Evolutionary conservation across 2,329 filamentous ascomycete species (phyloP).

Genomic region (Apiospora pterosperma): DNA sequence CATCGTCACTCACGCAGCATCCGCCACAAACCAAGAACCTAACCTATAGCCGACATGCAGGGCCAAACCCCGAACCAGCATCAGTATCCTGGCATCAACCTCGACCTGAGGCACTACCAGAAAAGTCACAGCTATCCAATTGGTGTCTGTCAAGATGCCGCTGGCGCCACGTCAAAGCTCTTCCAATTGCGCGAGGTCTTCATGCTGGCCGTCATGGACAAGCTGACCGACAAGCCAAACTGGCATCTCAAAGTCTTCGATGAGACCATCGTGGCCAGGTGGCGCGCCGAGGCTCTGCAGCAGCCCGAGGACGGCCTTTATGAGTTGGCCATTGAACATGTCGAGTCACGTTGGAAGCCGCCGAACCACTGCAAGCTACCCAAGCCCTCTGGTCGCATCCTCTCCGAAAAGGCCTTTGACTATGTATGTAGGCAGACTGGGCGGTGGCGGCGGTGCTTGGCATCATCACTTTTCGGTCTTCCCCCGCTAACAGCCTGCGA

Average conservation of each 20-base stretch:
- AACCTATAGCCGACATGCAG: too few relatives aligned
- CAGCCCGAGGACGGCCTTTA: slow-evolving; percentile 17
- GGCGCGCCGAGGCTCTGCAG: slow-evolving; percentile 27
- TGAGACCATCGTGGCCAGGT: slow-evolving; percentile 28
- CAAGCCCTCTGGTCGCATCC: slow-evolving; percentile 10
- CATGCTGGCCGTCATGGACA: slow-evolving; percentile 27
- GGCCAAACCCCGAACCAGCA: neutral
- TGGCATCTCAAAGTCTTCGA: slow-evolving; percentile 34
- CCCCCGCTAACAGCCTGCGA: slow-evolving; percentile 8
- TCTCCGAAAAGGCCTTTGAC: slow-evolving; percentile 18
- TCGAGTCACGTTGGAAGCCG: neutral
- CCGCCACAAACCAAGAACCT: too few relatives aligned
- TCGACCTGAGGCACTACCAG: neutral
- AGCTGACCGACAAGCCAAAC: slow-evolving; percentile 32
- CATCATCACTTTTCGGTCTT: neutral
- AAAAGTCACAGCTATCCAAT: slow-evolving; percentile 3
- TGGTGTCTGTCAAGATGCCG: neutral
- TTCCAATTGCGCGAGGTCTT: slow-evolving; percentile 29
- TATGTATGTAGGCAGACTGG: slow-evolving; percentile 12
- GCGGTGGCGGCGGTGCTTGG: neutral
- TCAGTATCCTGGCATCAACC: neutral
- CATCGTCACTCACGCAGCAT: neutral
- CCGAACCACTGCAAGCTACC: neutral
- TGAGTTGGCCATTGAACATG: neutral
- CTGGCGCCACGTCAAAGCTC: slow-evolving; percentile 1